Evolutionary conservation across 1,284 basidiomycete species (phyloP), one percentile per base, ranked within the genome.

Genomic region (Ustilago nuda): DNA sequence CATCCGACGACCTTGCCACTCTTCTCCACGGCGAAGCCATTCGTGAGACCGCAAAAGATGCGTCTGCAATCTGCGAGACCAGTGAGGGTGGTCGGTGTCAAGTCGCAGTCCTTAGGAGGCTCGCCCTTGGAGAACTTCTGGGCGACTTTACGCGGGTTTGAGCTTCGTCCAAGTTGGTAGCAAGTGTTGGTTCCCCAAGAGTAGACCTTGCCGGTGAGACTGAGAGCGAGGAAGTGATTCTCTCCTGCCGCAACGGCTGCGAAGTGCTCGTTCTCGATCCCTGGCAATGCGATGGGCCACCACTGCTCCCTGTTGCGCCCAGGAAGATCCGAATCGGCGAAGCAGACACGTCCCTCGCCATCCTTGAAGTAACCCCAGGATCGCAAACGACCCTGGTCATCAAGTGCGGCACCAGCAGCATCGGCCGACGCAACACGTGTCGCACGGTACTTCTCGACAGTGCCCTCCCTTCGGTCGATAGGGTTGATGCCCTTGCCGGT

Each of bases 1-100:
- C 95, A 98, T 3, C 91, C 93, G 89, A 91, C 96, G 4, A 95
- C 92, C 56, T 90, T 89, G 43, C 94, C 95, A 27, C 89, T 87
- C 72, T 91, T 89, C 85, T 94, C 92, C 71, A 97, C 91, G 4
- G 94, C 95, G 80, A 96, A 97, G 0, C 93, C 94, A 85, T 94
- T 92, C 86, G 92, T 93, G 50, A 90, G 89, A 9, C 95, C 94
- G 0, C 93, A 90, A 8, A 93, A 94, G 72, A 97, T 88, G 50
- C 88, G 88, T 19, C 92, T 91, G 56, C 93, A 92, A 81, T 92
- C 92, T 64, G 91, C 90, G 17, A 97, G 88, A 54, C 79, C 80
- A 3, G 65, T 61, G 52, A 96, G 89, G 78, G 91, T 91, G 83
- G 94, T 92, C 0, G 94, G 95, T 35, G 90, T 89, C 0, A 93